Evolutionary conservation across 2,329 filamentous ascomycete species (phyloP), one percentile per base, ranked within the genome.

Genomic region (Ceratocystis papillata): DNA sequence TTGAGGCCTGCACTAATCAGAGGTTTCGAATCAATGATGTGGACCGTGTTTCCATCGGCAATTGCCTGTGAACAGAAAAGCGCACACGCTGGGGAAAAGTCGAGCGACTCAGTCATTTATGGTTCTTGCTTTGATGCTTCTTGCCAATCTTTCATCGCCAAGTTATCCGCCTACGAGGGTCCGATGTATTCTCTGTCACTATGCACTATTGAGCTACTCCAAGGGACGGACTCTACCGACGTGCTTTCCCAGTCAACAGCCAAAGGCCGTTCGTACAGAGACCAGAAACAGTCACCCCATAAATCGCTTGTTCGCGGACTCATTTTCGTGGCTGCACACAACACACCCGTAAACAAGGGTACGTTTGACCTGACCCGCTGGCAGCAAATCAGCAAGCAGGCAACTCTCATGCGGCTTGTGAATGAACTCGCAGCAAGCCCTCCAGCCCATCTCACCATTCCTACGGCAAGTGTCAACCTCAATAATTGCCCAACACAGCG

Each of bases 21-120:
- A 22, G 62, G 63, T 33, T 67, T 67, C 30, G 55, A 61, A 25
- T 37, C 63, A 7, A 65, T 62, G 46, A 67, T 67, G 66, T 67
- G 66, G 66, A 45, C 46, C 5, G 66, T 67, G n/a, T 67, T 67
- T 30, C 63, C 62, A 5, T 65, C 45, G 15, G 66, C 62, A 1
- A 65, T 65, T n/a, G 41, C 10, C 25, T 46, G 44, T 37, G 4
- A 10, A 22, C 6, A 28, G 15, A 37, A n/a, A 59, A 5, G 3
- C 22, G 5, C 12, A 17, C 25, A 28, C 30, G 17, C 53, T 1
- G 17, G 53, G 12, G 25, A 28, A 12, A 2, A 57, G 25, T 17
- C 8, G 25, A 28, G 53, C 22, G 12, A n/a, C 37, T 41, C 37
- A 5, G 37, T 41, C 3, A 33, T 67, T 22, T 17, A 28, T 5